Conservation (phyloP, 2,329 filamentous ascomycete species). For the Ophiostoma sp. region DNA sequence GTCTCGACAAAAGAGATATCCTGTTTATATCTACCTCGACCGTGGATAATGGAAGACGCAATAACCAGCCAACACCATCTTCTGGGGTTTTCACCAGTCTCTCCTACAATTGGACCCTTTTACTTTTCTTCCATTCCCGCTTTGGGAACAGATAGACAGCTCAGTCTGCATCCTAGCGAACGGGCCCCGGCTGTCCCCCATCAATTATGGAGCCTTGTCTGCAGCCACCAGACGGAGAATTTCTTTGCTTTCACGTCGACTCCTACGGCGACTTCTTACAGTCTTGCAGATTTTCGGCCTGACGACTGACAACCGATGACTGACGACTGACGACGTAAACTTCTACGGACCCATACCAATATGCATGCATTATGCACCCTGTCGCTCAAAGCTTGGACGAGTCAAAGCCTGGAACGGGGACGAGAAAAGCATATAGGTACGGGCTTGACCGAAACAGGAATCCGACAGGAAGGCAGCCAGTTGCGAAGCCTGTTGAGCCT, state of each 20-base stretch:
- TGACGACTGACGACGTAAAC: not conserved
- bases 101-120: not conserved
- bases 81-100: not conserved
- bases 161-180: not conserved
- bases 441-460: constrained; percentile 1
- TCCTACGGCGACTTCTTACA: not conserved
- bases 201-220: not conserved
- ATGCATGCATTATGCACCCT: not conserved
- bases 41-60: not conserved
- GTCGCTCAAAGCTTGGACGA: not conserved
- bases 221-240: not conserved
- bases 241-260: not conserved
- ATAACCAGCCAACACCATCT: not conserved
- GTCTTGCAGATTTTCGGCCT: not conserved
- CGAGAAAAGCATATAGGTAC: not conserved
- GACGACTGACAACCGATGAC: not conserved
- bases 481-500: not conserved
- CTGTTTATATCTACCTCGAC: not conserved
- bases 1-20: not conserved
- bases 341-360: not conserved
- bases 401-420: not conserved
- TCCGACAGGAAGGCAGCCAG: not conserved
- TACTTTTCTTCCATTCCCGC: not conserved
- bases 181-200: not conserved
- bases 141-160: not conserved